phyloP scores from a whole-genome alignment of 2,329 filamentous ascomycete species.

The Arthroderma sp. region DNA sequence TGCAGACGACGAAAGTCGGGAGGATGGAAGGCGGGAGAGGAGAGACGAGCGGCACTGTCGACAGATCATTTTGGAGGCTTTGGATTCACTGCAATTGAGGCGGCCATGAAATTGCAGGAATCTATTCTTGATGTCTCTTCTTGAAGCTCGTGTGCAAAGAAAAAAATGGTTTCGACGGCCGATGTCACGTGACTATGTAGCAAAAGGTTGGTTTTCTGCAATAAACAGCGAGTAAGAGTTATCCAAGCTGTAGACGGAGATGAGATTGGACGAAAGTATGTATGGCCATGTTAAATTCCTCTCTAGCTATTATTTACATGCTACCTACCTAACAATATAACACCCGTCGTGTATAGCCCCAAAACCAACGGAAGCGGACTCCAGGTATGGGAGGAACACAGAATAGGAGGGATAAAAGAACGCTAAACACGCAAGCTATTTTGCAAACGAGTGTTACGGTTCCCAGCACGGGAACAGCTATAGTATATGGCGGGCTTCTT shows the following conservation, averaged over 20 bases:
- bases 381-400: too few species aligned
- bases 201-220: too few species aligned
- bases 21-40: conserved; percentile 27
- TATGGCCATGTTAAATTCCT: background rate
- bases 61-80: conserved; percentile 29
- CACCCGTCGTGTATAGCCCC: too few species aligned
- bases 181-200: background rate
- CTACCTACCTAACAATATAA: background rate
- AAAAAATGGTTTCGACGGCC: background rate
- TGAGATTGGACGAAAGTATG: background rate
- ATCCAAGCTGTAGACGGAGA: too few species aligned
- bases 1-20: conserved; percentile 21
- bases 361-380: too few species aligned
- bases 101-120: background rate
- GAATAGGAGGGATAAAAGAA: background rate
- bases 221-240: background rate
- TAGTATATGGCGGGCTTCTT: background rate
- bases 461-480: background rate
- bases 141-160: background rate
- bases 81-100: background rate
- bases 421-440: background rate
- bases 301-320: background rate
- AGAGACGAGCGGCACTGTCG: conserved; percentile 31
- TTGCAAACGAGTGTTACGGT: background rate
- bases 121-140: background rate